A percentile compares a stretch with the other conserved stretches of the same genome.
Conservation (phyloP, 371 early-diverging fungal species). For the Circinella umbellata region DNA sequence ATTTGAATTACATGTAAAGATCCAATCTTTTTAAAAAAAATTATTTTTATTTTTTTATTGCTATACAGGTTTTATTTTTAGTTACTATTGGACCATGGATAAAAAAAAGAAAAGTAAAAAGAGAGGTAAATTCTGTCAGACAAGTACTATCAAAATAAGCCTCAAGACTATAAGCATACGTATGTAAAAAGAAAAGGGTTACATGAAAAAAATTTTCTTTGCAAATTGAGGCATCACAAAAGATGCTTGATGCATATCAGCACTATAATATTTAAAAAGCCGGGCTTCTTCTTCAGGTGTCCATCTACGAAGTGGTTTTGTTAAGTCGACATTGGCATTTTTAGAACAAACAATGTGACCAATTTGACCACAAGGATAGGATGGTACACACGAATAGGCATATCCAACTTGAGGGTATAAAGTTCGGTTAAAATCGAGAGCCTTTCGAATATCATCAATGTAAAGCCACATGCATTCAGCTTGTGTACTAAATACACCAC, state of each 20-base stretch:
- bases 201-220: slow-evolving; percentile 28
- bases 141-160: too few relatives aligned
- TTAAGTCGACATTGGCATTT: slow-evolving; percentile 70
- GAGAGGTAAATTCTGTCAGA: too few relatives aligned
- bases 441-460: slow-evolving; percentile 85
- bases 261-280: slow-evolving; percentile 89
- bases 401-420: slow-evolving; percentile 92
- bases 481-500: slow-evolving; percentile 94
- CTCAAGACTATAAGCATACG: too few relatives aligned
- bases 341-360: slow-evolving; percentile 93
- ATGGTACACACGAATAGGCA: slow-evolving; percentile 93
- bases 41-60: not conserved
- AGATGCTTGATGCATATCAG: slow-evolving; percentile 91
- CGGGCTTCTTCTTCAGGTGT: slow-evolving; percentile 79
- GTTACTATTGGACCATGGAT: too few relatives aligned
- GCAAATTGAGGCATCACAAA: slow-evolving; percentile 94
- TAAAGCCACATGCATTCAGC: slow-evolving; percentile 99
- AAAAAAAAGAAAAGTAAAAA: too few relatives aligned
- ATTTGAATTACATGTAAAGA: too few relatives aligned
- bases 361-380: slow-evolving; percentile 97
- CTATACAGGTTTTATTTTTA: too few relatives aligned
- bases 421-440: slow-evolving; percentile 75
- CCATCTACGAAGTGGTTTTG: slow-evolving; percentile 80
- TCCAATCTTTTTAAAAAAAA: too few relatives aligned
- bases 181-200: not conserved